Conservation (phyloP, 192 early-diverging fungal genomes). For the Entophlyctis helioformis region DNA sequence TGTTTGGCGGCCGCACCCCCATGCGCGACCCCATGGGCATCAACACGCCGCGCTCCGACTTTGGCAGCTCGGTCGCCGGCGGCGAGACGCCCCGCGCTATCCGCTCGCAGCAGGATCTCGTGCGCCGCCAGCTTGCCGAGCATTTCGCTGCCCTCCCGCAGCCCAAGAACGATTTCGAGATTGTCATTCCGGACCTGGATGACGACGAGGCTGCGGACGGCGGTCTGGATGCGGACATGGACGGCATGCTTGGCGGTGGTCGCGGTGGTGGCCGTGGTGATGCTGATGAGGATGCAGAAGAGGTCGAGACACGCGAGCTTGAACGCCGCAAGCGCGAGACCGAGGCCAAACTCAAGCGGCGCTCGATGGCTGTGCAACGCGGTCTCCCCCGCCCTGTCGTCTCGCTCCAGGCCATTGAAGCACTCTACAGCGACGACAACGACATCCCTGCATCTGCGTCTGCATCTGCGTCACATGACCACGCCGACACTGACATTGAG, state of each 20-base stretch:
- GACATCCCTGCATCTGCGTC: no score
- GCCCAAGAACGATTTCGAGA: constrained; percentile 88
- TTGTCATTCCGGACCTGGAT: constrained; percentile 64
- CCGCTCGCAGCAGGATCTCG: constrained; percentile 34
- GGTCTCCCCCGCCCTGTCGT: constrained; percentile 62
- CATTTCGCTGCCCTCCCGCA: constrained; percentile 63
- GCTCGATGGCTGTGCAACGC: constrained; percentile 64
- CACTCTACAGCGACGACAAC: no score
- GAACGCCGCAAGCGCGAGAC: constrained; percentile 36
- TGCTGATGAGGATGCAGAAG: constrained; percentile 58
- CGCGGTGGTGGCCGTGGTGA: no score
- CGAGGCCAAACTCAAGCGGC: constrained; percentile 38
- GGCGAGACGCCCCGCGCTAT: constrained; percentile 63
- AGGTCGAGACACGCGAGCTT: constrained; percentile 44
- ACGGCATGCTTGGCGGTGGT: no score
- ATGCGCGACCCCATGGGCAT: constrained; percentile 37
- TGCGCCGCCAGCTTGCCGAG: constrained; percentile 60
- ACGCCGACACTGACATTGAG: constrained; percentile 28
- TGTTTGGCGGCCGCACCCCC: constrained; percentile 14
- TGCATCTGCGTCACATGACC: no score
- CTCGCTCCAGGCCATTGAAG: constrained; percentile 5
- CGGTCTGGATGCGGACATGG: constrained; percentile 22
- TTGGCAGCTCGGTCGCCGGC: constrained; percentile 40
- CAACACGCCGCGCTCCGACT: constrained; percentile 50
- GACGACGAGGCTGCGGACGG: constrained; percentile 18